Percentiles rank a stretch among this genome's conserved stretches.
Conservation (phyloP, 495 filamentous ascomycete species). For the Staphylotrichum tortipilum region DNA sequence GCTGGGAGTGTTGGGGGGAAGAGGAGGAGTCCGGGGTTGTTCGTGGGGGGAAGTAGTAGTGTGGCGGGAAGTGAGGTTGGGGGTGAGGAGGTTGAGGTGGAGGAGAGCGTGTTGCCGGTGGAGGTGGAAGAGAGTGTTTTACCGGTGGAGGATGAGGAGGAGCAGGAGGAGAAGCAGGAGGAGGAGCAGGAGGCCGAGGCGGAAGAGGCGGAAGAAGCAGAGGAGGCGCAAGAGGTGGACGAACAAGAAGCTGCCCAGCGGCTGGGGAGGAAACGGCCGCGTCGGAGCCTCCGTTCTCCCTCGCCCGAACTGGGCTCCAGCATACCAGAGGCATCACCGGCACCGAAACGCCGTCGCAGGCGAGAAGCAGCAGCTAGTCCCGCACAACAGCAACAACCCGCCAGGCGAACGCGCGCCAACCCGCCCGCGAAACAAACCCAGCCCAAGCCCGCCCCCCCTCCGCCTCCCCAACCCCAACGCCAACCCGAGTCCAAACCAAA, state of each 20-base stretch:
- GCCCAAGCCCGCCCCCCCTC: background rate
- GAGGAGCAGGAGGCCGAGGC: conserved; percentile 2
- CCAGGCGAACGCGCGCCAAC: background rate
- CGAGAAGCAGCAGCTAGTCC: conserved; percentile 21
- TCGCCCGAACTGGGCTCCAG: conserved; percentile 24
- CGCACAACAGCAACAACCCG: conserved; percentile 31
- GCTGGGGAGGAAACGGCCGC: conserved; percentile 31
- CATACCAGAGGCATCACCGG: conserved; percentile 17
- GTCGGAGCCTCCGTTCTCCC: conserved; percentile 21
- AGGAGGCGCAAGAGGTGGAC: conserved; percentile 19
- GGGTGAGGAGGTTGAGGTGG: background rate
- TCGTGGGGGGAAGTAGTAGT: conserved; percentile 4
- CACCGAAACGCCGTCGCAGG: conserved; percentile 29
- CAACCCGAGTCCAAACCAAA: conserved; percentile 17
- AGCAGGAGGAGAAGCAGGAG: conserved; percentile 18
- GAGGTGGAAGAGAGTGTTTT: too few species aligned
- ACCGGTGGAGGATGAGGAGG: background rate
- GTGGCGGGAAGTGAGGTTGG: background rate
- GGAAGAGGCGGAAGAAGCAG: conserved; percentile 8
- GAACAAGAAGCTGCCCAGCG: conserved; percentile 27
- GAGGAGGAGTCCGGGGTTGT: conserved; percentile 9
- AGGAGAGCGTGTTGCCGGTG: too few species aligned
- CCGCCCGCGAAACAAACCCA: background rate
- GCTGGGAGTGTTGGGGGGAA: background rate
- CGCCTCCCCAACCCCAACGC: too few species aligned